Evolutionary conservation across 257 asterid genomes (phyloP).

Genomic region (Capsicum baccatum): DNA sequence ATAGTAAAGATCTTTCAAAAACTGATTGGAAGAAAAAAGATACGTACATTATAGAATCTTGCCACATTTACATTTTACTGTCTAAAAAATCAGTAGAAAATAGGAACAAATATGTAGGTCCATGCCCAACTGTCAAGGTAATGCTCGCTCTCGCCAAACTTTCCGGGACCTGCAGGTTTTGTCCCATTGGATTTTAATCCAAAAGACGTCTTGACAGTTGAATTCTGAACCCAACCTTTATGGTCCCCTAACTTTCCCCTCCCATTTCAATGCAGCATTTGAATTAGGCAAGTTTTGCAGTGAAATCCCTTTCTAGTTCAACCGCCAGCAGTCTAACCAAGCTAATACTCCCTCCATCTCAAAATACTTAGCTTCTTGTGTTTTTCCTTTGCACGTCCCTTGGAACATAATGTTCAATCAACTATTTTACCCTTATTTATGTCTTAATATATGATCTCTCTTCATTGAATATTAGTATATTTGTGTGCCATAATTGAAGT

Average conservation of each 20-base stretch:
- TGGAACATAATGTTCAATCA: no score
- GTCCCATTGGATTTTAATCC: not conserved
- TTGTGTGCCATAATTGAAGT: no score
- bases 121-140: not conserved
- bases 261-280: not conserved
- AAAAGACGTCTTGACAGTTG: not conserved
- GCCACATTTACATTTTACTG: not conserved
- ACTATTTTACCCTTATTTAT: no score
- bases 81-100: not conserved
- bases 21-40: not conserved
- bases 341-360: no score
- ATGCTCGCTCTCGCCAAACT: not conserved
- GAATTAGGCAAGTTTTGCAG: not conserved
- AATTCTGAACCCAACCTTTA: not conserved
- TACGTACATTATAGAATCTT: constrained; percentile 8
- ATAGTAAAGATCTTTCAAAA: constrained; percentile 39
- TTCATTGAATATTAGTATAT: no score
- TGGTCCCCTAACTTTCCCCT: not conserved
- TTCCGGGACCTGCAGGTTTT: not conserved
- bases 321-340: not conserved
- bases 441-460: no score
- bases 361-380: no score
- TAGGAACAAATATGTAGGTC: not conserved
- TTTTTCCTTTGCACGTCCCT: no score
- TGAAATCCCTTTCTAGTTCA: not conserved